Conservation (phyloP, 495 filamentous ascomycete species). For the Xylona heveae region DNA sequence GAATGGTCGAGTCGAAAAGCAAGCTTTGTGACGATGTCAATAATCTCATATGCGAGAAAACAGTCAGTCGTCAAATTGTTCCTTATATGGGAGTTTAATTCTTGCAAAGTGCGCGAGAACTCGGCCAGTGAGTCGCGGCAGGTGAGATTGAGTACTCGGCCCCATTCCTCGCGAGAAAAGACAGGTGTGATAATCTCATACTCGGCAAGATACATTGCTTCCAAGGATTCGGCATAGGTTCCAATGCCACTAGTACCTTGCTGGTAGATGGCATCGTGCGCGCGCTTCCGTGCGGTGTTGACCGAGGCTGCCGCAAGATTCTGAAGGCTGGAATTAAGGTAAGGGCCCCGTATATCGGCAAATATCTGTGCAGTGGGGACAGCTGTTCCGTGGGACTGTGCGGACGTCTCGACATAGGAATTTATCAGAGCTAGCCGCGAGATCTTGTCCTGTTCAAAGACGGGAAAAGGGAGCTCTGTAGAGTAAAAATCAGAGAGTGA, state of each 20-base stretch:
- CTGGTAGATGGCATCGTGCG: slow-evolving; percentile 60
- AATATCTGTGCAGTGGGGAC: slow-evolving; percentile 55
- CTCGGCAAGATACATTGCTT: slow-evolving; percentile 67
- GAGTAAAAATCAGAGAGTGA: slow-evolving; percentile 6
- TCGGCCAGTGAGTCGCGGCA: slow-evolving; percentile 56
- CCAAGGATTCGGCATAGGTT: slow-evolving; percentile 69
- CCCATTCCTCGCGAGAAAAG: slow-evolving; percentile 71
- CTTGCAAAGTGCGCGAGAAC: slow-evolving; percentile 65
- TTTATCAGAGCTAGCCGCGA: slow-evolving; percentile 37
- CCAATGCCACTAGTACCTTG: slow-evolving; percentile 87
- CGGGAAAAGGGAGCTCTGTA: slow-evolving; percentile 45
- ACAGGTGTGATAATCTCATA: slow-evolving; percentile 71
- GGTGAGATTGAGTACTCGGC: slow-evolving; percentile 51
- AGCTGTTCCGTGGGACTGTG: slow-evolving; percentile 24
- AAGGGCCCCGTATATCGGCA: slow-evolving; percentile 65
- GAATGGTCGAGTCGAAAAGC: slow-evolving; percentile 59
- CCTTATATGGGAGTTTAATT: slow-evolving; percentile 78
- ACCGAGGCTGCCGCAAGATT: slow-evolving; percentile 77
- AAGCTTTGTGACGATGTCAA: slow-evolving; percentile 69
- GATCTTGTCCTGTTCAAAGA: slow-evolving; percentile 31
- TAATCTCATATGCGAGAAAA: slow-evolving; percentile 88
- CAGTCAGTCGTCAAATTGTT: slow-evolving; percentile 78
- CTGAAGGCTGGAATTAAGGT: slow-evolving; percentile 53
- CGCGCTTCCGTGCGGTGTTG: slow-evolving; percentile 66
- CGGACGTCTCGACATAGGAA: slow-evolving; percentile 23